phyloP scores from a whole-genome alignment of 345 rosid genomes.

The Citrus trifoliata region DNA sequence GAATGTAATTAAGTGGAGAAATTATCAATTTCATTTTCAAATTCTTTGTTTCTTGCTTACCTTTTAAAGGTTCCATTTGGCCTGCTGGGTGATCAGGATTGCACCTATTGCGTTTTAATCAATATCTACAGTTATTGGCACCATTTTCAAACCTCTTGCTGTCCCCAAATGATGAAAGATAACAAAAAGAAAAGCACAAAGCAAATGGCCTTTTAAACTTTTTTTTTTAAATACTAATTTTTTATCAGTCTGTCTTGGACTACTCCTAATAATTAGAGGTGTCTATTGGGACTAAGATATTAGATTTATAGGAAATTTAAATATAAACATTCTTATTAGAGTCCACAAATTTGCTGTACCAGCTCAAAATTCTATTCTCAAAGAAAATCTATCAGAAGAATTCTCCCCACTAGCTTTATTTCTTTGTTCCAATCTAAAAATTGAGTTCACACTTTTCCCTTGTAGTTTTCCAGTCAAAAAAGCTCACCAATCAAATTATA shows the following conservation, averaged over 20 bases:
- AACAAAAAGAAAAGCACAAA: too few relatives aligned
- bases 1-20: too few relatives aligned
- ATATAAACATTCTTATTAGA: too few relatives aligned
- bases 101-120: not conserved
- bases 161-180: not conserved
- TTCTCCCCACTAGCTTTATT: not conserved
- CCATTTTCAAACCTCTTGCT: not conserved
- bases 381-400: too few relatives aligned
- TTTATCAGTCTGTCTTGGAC: too few relatives aligned
- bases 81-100: not conserved
- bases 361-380: too few relatives aligned
- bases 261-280: too few relatives aligned
- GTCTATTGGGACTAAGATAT: too few relatives aligned
- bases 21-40: not conserved
- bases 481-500: not conserved
- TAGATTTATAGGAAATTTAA: too few relatives aligned
- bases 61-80: not conserved
- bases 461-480: not conserved
- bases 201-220: too few relatives aligned
- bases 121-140: not conserved
- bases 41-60: not conserved
- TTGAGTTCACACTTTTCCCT: not conserved
- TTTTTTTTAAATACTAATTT: too few relatives aligned
- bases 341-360: too few relatives aligned
- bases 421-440: not conserved